Evolutionary conservation across 352 stramenopile species (phyloP), one percentile per base, ranked within the genome.

Genomic region (Globisporangium paroecandrum): DNA sequence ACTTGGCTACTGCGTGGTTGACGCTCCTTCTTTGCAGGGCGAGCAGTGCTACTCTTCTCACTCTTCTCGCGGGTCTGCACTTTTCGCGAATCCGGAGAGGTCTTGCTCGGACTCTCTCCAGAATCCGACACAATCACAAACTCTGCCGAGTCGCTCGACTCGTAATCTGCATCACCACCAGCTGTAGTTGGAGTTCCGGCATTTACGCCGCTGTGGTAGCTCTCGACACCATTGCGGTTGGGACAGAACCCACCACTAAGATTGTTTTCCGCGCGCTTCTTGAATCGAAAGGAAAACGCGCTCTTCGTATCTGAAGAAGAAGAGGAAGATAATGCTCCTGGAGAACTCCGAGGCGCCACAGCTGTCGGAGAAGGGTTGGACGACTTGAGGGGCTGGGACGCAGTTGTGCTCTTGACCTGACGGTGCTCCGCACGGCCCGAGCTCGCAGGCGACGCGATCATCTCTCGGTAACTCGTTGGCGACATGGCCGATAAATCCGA

Each of bases 21-120:
- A 54, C n/a, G 25, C 34, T 79, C 62, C 68, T 62, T 78, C 64
- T 69, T 78, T 0, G 68, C 56, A 6, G 62, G 13, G 13, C 49
- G 57, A 66, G 43, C 71, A 10, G 67, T 73, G 59, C 32, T 81
- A 51, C 58, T 70, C 54, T 64, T 15, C 25, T 78, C 77, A 22
- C 29, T 57, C 53, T 75, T 73, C 24, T 36, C 57, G 5, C 32
- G 36, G n/a, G 62, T 62, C 38, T 64, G 77, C 49, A 54, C 2
- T 41, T 66, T 75, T 18, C 24, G 51, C 29, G 65, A 49, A 1
- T 74, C 69, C 20, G 55, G 55, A 6, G 25, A 58, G 10, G 27
- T 24, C 25, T 74, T 78, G 9, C 55, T 27, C 12, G 67, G 29
- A 6, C 55, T 78, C 20, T 70, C 69, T 3, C 63, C 60, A 25